These are phyloP conservation scores for Botrytis galanthina DNA, from an alignment of 2,329 filamentous ascomycete species.

Conservation along the genomic window DNA sequence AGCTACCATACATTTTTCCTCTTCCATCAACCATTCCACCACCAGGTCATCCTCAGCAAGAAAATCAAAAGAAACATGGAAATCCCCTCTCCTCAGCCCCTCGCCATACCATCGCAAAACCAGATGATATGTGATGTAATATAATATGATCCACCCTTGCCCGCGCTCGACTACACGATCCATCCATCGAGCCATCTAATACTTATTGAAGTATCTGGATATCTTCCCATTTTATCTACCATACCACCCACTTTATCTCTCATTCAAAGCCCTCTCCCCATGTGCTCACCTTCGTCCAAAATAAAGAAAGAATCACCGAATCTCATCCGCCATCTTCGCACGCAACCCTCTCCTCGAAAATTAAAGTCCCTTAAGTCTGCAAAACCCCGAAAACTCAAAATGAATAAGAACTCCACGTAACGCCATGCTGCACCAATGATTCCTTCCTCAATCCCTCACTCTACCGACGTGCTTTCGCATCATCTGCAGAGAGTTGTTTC, in stretches of 20 bases:
- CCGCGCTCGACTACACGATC: background rate
- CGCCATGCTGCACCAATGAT: slow-evolving; percentile 8
- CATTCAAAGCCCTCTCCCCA: background rate
- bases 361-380: background rate
- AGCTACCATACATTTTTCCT: background rate
- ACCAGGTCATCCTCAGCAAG: background rate
- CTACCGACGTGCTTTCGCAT: background rate
- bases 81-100: background rate
- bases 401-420: background rate
- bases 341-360: background rate
- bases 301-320: background rate
- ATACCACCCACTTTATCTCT: background rate
- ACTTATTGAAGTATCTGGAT: background rate
- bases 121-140: background rate
- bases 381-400: background rate
- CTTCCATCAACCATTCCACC: background rate
- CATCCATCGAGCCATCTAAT: background rate
- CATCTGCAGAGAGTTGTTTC: background rate
- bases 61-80: background rate
- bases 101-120: background rate
- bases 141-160: background rate
- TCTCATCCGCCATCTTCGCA: too few relatives aligned
- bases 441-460: background rate
- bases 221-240: background rate
- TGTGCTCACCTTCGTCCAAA: background rate